Base-by-base conservation (phyloP, 1,284 basidiomycete species). In the Cyathus olla region DNA sequence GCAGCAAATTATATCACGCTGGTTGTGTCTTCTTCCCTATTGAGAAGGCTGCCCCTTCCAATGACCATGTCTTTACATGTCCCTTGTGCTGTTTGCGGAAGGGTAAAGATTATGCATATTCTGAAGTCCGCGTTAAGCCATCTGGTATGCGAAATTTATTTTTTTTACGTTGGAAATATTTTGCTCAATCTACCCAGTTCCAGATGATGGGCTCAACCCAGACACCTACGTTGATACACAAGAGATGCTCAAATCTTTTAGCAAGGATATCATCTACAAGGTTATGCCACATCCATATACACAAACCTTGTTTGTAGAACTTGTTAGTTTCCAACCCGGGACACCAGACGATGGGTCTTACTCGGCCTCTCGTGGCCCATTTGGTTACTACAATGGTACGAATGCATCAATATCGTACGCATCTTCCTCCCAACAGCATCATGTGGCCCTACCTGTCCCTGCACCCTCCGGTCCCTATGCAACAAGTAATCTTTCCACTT, bases 31-130 rank as follows among this genome's bases (percentile, higher is more conserved):
- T 91, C 75, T 92, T 85, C 75, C 86, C 89, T 19, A 56, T 66
- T 15, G 75, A 77, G 35, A 61, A 11, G 5, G 27, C 49, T 31
- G 61, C 61, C 15, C 56, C 56, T 55, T 66, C n/a, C 65, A 77
- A 55, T 74, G 82, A 56, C 67, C 76, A 49, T 66, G 78, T 61
- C 62, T 93, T 89, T 74, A 82, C 82, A 60, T 94, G 92, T 68
- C 92, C 92, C 0, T 73, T 94, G 19, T 94, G 92, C 68, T 91
- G 90, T 72, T 76, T 93, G 64, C 85, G 90, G 50, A 93, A 92
- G 79, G 89, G 87, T 62, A 84, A 84, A 61, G 74, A 78, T 3
- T 94, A 93, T 69, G 85, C 85, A 35, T 90, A 87, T 70, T 90
- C 91, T 1, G 92, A 94, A 69, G 85, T 94, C 13, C 85, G 92